Conservation (phyloP, 768 basidiomycete genomes). For the Boletellus emodensis region DNA sequence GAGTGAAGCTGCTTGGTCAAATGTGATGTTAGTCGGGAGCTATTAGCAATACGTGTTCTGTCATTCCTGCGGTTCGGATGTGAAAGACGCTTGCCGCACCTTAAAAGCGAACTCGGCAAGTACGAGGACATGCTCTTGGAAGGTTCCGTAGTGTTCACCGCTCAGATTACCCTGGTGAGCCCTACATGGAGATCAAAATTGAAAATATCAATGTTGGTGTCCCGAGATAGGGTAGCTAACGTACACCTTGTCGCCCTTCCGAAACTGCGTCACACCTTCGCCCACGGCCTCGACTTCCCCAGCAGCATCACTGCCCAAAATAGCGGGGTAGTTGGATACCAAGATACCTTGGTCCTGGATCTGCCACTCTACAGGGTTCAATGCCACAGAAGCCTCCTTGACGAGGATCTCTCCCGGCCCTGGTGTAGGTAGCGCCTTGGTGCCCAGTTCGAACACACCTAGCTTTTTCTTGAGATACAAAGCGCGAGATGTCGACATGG, state of each 20-base stretch:
- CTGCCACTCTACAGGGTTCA: slow-evolving; percentile 45
- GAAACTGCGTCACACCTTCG: slow-evolving; percentile 34
- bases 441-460: slow-evolving; percentile 12
- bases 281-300: slow-evolving; percentile 39
- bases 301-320: slow-evolving; percentile 37
- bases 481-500: slow-evolving; percentile 15
- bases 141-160: slow-evolving; percentile 8
- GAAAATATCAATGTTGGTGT: neutral
- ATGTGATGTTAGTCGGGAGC: slow-evolving; percentile 34
- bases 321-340: slow-evolving; percentile 31
- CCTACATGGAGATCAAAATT: slow-evolving; percentile 6
- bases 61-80: neutral
- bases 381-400: slow-evolving; percentile 36
- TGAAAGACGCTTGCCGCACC: neutral
- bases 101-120: slow-evolving; percentile 21
- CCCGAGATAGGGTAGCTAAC: neutral
- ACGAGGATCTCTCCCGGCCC: slow-evolving; percentile 43
- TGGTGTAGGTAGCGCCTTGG: slow-evolving; percentile 22
- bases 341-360: slow-evolving; percentile 9
- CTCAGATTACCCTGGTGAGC: slow-evolving; percentile 8
- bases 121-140: slow-evolving; percentile 28
- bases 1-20: slow-evolving; percentile 38
- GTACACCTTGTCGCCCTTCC: slow-evolving; percentile 31
- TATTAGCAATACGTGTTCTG: slow-evolving; percentile 20
- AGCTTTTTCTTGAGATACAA: slow-evolving; percentile 19